Base-by-base conservation (phyloP, 2,329 filamentous ascomycete genomes). In the Alternaria gaisen region DNA sequence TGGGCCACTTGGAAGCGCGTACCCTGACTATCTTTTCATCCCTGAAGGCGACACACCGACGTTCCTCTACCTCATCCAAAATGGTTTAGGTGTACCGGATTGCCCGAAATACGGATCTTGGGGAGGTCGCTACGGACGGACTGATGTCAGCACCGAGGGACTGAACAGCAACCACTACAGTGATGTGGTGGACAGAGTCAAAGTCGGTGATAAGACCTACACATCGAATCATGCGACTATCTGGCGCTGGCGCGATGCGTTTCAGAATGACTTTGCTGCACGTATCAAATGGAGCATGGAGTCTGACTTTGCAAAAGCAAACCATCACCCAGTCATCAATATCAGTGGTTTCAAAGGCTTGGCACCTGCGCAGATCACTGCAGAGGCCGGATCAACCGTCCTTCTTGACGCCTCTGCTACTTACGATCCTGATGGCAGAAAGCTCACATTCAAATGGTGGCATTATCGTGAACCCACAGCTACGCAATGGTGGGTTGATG, bases 31-130 rank as follows among this genome's bases (percentile, higher is more conserved):
- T 44, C 69, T 80, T 9, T 86, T 80, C 64, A 85, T 86, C 55
- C 79, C 82, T 22, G 86, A 88, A 68, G 84, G 83, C n/a, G 83
- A 85, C 59, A 83, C 82, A 1, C 84, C 84, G 0, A 82, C 83
- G 0, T 82, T 85, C 50, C 76, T 86, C 10, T 84, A 83, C 58
- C 77, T 82, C 1, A 79, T 84, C 22, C 81, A 83, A 47, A 84
- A 84, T 52, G 83, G 83, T 1, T 76, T 85, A 0, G 80, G 81
- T 26, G 75, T 79, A 7, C 77, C 81, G 0, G 83, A 85, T 28
- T 77, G 79, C 46, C 83, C 84, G 0, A 72, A 79, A 6, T 85
- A 77, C 41, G 83, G 83, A 2, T 81, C 80, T 0, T 85, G 83
- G 83, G 83, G 83, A 22, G 83, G 83, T 0, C 77, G 83, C 3